Evolutionary conservation across 257 asterid genomes (phyloP).

Genomic region (Capsicum baccatum): DNA sequence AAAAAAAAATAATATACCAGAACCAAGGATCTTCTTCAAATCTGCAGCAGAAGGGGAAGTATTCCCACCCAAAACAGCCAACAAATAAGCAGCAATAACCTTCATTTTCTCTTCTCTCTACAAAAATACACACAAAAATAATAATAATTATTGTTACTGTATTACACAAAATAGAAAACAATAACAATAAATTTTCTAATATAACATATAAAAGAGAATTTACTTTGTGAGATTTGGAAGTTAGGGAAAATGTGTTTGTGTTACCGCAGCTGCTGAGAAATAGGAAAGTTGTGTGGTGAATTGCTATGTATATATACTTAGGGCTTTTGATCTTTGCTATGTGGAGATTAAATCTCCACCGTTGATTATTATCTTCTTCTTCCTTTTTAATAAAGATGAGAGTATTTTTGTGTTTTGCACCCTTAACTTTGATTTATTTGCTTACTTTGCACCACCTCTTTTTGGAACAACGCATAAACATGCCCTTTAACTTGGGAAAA

Average conservation of each 20-base stretch:
- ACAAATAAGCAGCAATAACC: constrained; percentile 34
- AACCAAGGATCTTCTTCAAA: constrained; percentile 32
- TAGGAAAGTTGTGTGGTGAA: not conserved
- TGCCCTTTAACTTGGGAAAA: too few relatives aligned
- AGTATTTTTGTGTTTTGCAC: not conserved
- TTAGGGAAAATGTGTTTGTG: not conserved
- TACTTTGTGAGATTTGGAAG: not conserved
- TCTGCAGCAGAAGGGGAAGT: constrained; percentile 15
- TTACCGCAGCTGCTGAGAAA: not conserved
- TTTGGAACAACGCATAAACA: too few relatives aligned
- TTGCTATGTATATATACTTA: constrained; percentile 6
- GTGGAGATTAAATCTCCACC: not conserved
- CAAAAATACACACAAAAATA: not conserved
- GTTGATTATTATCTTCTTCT: not conserved
- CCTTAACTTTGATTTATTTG: not conserved
- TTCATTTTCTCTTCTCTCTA: constrained; percentile 20
- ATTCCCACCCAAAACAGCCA: constrained; percentile 32
- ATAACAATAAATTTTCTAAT: not conserved
- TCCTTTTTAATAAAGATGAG: too few relatives aligned
- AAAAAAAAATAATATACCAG: not conserved
- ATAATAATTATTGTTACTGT: not conserved
- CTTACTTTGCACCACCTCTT: not conserved
- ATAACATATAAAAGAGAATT: not conserved
- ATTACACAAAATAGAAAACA: not conserved
- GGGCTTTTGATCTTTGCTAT: not conserved